phyloP scores from a whole-genome alignment of 1,284 basidiomycete genomes.

The Apiotrichum veenhuisii region DNA sequence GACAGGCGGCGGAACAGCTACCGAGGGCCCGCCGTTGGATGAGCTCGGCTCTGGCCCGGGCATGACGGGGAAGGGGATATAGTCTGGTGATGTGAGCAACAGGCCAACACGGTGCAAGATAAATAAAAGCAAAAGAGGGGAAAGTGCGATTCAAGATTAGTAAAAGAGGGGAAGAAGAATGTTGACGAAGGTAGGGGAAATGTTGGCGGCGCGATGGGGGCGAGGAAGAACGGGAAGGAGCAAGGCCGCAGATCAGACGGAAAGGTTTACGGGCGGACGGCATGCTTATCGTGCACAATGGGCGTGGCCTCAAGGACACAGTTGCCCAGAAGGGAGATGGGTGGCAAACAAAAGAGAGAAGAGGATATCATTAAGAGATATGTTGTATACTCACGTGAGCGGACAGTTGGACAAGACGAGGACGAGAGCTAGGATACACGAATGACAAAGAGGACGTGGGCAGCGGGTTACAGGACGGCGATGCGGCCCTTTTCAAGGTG shows the following conservation, averaged over 20 bases:
- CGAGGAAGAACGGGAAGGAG: background rate
- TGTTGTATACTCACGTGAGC: background rate
- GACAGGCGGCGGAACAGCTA: background rate
- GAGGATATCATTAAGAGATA: too few relatives aligned
- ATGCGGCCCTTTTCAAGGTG: too few relatives aligned
- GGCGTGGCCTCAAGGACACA: too few relatives aligned
- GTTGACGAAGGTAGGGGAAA: background rate
- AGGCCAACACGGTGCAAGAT: background rate
- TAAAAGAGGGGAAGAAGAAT: background rate
- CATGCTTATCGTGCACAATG: too few relatives aligned
- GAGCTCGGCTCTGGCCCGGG: conserved; percentile 9
- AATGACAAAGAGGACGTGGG: background rate
- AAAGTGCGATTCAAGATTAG: background rate
- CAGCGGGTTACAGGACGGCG: background rate
- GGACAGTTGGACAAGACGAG: background rate
- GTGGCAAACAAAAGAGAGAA: background rate
- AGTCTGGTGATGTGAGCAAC: background rate
- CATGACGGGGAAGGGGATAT: background rate
- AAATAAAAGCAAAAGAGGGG: too few relatives aligned
- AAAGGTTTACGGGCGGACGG: too few relatives aligned
- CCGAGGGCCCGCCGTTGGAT: conserved; percentile 1
- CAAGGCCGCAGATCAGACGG: background rate
- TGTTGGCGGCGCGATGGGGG: too few relatives aligned
- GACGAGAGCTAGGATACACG: background rate
- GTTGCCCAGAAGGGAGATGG: background rate